A percentile compares a stretch with the other conserved stretches of the same genome.
These are phyloP conservation scores for Cladobotryum mycophilum DNA, from an alignment of 2,329 filamentous ascomycete genomes.

Conservation along the genomic window DNA sequence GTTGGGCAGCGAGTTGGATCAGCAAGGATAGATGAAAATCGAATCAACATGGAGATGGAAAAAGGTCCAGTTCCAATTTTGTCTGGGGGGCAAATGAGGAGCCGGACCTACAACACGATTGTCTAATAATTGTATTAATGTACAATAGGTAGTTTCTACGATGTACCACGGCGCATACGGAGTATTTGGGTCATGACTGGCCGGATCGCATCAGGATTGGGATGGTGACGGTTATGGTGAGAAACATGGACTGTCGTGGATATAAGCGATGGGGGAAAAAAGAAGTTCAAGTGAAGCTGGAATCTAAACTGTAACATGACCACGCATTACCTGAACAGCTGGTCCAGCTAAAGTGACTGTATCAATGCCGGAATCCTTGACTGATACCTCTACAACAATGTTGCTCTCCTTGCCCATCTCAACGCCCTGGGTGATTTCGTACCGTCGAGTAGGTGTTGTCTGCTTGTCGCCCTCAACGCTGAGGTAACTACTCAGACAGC, in stretches of 20 bases:
- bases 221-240: conserved; percentile 7
- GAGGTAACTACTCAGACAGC: conserved; percentile 50
- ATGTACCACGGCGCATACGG: conserved; percentile 20
- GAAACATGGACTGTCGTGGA: background rate
- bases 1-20: conserved; percentile 4
- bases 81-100: conserved; percentile 20
- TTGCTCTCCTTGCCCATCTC: conserved; percentile 58
- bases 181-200: conserved; percentile 5
- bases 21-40: conserved; percentile 14
- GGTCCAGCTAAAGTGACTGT: conserved; percentile 28
- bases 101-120: conserved; percentile 15
- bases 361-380: conserved; percentile 25
- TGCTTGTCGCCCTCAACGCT: conserved; percentile 31
- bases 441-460: conserved; percentile 30
- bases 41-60: conserved; percentile 8
- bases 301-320: conserved; percentile 23
- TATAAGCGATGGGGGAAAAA: background rate
- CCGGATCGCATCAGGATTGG: conserved; percentile 6
- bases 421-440: conserved; percentile 57
- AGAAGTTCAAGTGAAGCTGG: background rate
- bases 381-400: conserved; percentile 41
- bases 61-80: conserved; percentile 12
- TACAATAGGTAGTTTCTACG: conserved; percentile 28
- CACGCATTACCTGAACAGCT: conserved; percentile 30
- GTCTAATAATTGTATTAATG: conserved; percentile 32